Evolutionary conservation across 2,329 filamentous ascomycete genomes (phyloP), one percentile per base, ranked within the genome.

Genomic region (Fusarium sp.): DNA sequence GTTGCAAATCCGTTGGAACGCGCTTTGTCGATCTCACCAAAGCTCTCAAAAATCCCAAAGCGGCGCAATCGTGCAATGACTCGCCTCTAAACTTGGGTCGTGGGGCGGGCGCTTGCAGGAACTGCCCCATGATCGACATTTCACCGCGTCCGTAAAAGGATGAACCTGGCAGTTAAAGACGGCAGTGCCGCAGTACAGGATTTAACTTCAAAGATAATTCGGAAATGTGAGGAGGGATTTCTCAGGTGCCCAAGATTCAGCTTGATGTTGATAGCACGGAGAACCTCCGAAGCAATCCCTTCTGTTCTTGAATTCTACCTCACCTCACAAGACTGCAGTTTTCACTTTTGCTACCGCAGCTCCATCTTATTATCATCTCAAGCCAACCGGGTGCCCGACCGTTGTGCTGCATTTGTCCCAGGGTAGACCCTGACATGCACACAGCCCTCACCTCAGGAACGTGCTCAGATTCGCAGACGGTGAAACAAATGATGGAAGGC

Each of bases 401-500:
- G 62, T 52, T 62, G 36, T 58, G 52, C 61, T 72, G 59, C 42
- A 26, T 54, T 54, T 54, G 26, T 59, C n/a, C 56, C 63, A 71
- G 55, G 69, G 50, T 56, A 62, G 61, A 57, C 68, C 71, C 67
- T 64, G 53, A 57, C 57, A 51, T 50, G 50, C 55, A 55, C 47
- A 45, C 49, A 50, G 50, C 46, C 40, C 43, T 52, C 38, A n/a
- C 49, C 55, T 49, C 55, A 70, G 60, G 64, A 44, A 52, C 66
- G 39, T 65, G 68, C 70, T 69, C 64, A 55, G 45, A 67, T 56
- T 72, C 66, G 54, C 55, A 63, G 55, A 69, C 68, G 68, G 70
- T 73, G 69, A 71, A 74, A 74, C 72, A 74, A 67, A 56, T 55
- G 21, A 75, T 72, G 53, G 73, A 75, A 75, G 63, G 46, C 67